Evolutionary conservation across 225 moss, liverwort and hornwort genomes (phyloP).

Genomic region (Physcomitrellopsis africana): DNA sequence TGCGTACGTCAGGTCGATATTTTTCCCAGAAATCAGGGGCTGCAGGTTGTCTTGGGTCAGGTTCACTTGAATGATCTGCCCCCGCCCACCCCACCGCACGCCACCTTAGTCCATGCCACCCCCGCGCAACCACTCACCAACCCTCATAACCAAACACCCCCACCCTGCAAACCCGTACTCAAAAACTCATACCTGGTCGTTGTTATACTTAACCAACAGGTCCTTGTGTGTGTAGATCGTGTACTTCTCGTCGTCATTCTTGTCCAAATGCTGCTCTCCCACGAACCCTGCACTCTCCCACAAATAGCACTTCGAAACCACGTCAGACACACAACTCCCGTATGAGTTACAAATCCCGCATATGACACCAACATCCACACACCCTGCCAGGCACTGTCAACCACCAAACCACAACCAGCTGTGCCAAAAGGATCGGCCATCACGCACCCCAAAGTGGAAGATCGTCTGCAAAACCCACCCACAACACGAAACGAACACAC

Average conservation of each 20-base stretch:
- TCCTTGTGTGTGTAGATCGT: slow-evolving; percentile 74
- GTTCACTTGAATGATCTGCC: slow-evolving; percentile 96
- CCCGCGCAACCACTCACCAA: background rate
- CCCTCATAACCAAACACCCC: background rate
- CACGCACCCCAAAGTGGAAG: slow-evolving; percentile 96
- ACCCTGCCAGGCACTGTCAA: slow-evolving; percentile 10
- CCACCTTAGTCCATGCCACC: slow-evolving; percentile 6
- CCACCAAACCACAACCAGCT: slow-evolving; percentile 6
- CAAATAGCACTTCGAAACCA: background rate
- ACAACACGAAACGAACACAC: slow-evolving; percentile 25
- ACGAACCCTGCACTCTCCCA: slow-evolving; percentile 72
- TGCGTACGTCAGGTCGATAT: slow-evolving; percentile 78
- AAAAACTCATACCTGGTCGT: slow-evolving; percentile 70
- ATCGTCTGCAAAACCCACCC: slow-evolving; percentile 64
- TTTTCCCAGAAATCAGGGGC: slow-evolving; percentile 63
- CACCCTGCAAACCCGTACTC: background rate
- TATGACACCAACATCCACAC: background rate
- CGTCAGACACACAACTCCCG: too few species aligned
- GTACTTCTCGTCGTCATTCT: slow-evolving; percentile 55
- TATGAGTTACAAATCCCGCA: background rate
- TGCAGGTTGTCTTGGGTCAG: slow-evolving; percentile 79
- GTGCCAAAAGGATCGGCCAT: background rate
- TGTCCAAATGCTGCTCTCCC: slow-evolving; percentile 68
- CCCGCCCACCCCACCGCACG: background rate
- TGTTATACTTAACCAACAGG: slow-evolving; percentile 77